A percentile compares a stretch with the other conserved stretches of the same genome.
phyloP scores from a whole-genome alignment of 257 asterid genomes.

The Cynanchum wilfordii region DNA sequence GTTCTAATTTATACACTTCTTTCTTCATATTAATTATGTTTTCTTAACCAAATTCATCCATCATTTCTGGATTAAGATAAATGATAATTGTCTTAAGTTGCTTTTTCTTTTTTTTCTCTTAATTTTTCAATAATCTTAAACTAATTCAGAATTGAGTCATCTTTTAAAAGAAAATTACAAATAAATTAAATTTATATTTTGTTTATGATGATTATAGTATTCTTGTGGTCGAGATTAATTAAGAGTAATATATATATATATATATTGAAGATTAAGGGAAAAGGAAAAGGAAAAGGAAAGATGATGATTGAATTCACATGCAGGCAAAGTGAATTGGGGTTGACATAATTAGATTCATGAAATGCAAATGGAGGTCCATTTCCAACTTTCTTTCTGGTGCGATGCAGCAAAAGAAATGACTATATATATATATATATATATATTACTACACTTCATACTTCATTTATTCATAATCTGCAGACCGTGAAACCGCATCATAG shows the following conservation, averaged over 20 bases:
- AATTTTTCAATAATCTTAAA: no score
- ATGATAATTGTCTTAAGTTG: no score
- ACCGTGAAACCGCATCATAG: slow-evolving; percentile 13
- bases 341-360: slow-evolving; percentile 7
- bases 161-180: no score
- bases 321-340: not conserved
- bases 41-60: not conserved
- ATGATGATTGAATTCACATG: slow-evolving; percentile 11
- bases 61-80: not conserved
- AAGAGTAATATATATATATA: no score
- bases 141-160: not conserved
- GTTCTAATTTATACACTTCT: no score
- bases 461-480: not conserved
- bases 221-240: no score
- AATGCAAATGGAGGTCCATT: slow-evolving; percentile 12
- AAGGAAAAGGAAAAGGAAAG: not conserved
- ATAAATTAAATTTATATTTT: no score
- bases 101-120: no score
- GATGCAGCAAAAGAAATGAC: not conserved
- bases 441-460: not conserved
- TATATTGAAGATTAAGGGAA: no score
- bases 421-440: no score
- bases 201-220: no score
- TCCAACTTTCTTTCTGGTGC: not conserved
- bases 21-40: no score